phyloP scores from a whole-genome alignment of 2,329 filamentous ascomycete genomes.

The Colletotrichum sp. region DNA sequence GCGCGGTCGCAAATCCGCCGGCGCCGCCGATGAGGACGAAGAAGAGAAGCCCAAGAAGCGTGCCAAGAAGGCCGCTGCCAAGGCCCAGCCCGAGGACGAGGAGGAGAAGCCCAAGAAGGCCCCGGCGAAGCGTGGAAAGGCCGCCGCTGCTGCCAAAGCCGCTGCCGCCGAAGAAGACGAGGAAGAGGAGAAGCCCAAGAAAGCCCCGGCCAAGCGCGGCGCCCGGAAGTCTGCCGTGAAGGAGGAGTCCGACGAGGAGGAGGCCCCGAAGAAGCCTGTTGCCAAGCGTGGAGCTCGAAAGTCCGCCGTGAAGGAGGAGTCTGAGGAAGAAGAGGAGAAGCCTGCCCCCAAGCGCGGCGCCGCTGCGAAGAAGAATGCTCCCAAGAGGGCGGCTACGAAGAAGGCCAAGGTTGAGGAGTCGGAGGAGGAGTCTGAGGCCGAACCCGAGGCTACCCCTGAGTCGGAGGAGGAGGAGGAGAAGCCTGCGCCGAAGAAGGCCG shows the following conservation, averaged over 20 bases:
- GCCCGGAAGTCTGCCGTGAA: background rate
- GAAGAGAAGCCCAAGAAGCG: conserved; percentile 6
- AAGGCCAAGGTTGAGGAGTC: conserved; percentile 26
- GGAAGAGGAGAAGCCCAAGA: background rate
- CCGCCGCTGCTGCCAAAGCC: background rate
- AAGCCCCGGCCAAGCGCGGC: background rate
- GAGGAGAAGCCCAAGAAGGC: conserved; percentile 30
- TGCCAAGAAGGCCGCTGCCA: conserved; percentile 29
- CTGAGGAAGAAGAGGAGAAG: background rate
- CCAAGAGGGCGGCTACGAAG: background rate
- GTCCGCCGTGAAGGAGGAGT: background rate
- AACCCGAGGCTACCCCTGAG: conserved; percentile 4
- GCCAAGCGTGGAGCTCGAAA: background rate
- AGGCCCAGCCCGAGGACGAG: conserved; percentile 16
- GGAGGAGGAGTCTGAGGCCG: conserved; percentile 18
- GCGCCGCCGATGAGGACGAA: conserved; percentile 18
- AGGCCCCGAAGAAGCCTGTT: background rate
- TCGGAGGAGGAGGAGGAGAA: background rate
- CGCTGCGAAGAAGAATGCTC: background rate
- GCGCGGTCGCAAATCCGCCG: conserved; percentile 16
- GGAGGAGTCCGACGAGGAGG: background rate
- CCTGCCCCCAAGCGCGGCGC: background rate
- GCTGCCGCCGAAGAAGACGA: background rate
- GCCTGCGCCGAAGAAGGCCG: background rate
- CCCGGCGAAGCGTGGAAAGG: background rate